These are phyloP conservation scores for Heritiera fomes DNA, from an alignment of 345 rosid species.

Conservation along the genomic window DNA sequence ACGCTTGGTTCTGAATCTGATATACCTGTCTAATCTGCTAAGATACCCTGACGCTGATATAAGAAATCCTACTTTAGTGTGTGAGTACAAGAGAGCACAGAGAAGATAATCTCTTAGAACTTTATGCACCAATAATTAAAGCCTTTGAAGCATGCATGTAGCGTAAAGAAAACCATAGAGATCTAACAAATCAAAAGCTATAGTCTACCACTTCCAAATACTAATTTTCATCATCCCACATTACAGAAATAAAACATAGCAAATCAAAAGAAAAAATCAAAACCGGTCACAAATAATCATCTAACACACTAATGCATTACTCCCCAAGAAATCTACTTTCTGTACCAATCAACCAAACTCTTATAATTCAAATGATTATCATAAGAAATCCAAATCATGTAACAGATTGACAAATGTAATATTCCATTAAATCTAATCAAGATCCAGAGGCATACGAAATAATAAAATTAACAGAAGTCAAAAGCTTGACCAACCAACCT, in stretches of 20 bases:
- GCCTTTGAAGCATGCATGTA: neutral
- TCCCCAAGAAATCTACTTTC: neutral
- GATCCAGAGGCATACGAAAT: neutral
- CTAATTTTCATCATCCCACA: neutral
- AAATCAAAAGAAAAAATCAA: neutral
- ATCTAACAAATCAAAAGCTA: neutral
- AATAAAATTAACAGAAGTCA: neutral
- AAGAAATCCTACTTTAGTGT: neutral
- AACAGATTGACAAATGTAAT: neutral
- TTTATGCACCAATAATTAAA: neutral
- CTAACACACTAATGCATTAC: neutral
- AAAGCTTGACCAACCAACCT: slow-evolving; percentile 45
- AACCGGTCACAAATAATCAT: neutral
- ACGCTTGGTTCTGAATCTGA: neutral
- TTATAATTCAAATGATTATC: neutral
- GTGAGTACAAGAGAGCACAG: neutral
- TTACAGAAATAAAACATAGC: neutral
- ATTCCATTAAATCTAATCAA: neutral
- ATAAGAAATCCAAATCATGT: neutral
- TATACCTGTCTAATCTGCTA: neutral
- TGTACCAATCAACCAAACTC: neutral
- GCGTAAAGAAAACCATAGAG: neutral
- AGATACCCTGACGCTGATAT: neutral
- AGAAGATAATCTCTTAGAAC: neutral
- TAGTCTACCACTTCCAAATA: neutral